phyloP scores from a whole-genome alignment of 345 rosid species.

The Pistacia integerrima region DNA sequence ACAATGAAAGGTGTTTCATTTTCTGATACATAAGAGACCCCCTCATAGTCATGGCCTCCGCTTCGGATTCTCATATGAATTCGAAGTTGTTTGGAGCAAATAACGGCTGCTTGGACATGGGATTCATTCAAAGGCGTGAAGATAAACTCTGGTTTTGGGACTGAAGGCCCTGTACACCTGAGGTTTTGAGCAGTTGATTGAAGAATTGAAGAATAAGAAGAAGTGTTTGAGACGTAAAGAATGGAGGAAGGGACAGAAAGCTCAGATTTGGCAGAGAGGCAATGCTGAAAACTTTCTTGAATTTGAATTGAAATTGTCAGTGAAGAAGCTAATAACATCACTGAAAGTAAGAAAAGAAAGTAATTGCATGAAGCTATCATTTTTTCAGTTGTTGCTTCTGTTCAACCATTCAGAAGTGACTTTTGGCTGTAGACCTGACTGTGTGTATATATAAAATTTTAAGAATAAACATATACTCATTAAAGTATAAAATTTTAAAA shows the following conservation, averaged over 20 bases:
- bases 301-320: conserved; percentile 8
- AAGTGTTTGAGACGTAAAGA: conserved; percentile 38
- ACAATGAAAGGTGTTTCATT: background rate
- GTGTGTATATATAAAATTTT: too few species aligned
- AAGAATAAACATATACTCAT: too few species aligned
- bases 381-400: background rate
- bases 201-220: conserved; percentile 42
- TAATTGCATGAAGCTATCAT: conserved; percentile 24
- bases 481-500: too few species aligned
- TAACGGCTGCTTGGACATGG: background rate
- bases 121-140: background rate
- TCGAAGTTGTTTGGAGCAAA: conserved; percentile 42
- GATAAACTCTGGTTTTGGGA: conserved; percentile 52
- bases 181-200: conserved; percentile 52
- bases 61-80: conserved; percentile 57
- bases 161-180: conserved; percentile 36
- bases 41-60: conserved; percentile 53
- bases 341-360: conserved; percentile 16
- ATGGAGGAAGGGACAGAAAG: conserved; percentile 26
- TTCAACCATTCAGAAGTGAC: too few species aligned
- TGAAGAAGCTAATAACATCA: conserved; percentile 10
- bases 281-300: conserved; percentile 44
- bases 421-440: too few species aligned
- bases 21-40: background rate
- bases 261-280: conserved; percentile 38